These are phyloP conservation scores for Apiospora koreana DNA, from an alignment of 2,329 filamentous ascomycete species.

Conservation along the genomic window DNA sequence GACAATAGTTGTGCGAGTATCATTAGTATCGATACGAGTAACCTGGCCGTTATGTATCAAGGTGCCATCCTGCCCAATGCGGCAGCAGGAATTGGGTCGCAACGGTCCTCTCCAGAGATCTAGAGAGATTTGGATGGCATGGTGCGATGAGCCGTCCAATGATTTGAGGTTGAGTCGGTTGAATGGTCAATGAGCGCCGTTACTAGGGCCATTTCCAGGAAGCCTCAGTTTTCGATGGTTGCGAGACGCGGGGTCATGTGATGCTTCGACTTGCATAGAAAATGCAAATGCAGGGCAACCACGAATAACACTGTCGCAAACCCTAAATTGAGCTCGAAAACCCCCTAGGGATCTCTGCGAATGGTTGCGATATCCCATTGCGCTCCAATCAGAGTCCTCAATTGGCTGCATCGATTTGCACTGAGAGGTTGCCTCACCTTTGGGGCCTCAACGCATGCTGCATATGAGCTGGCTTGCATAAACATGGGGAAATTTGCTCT, in stretches of 20 bases:
- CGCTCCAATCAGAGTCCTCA: background rate
- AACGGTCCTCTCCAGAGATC: conserved; percentile 21
- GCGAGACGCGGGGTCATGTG: conserved; percentile 12
- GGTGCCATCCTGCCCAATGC: conserved; percentile 31
- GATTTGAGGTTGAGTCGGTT: conserved; percentile 10
- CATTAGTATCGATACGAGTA: conserved; percentile 23
- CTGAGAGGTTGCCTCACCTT: conserved; percentile 3
- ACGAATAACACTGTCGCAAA: background rate
- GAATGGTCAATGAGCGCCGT: background rate
- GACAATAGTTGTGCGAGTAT: conserved; percentile 9
- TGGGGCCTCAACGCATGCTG: conserved; percentile 4
- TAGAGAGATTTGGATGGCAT: conserved; percentile 19
- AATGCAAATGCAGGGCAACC: background rate
- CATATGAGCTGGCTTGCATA: conserved; percentile 6
- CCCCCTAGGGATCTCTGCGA: background rate
- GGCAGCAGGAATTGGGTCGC: conserved; percentile 30
- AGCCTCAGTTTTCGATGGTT: conserved; percentile 2
- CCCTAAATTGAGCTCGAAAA: background rate
- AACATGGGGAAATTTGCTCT: background rate
- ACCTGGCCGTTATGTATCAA: conserved; percentile 31
- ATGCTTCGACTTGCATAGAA: background rate
- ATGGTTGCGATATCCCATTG: background rate
- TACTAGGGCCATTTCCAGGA: background rate
- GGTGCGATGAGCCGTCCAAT: conserved; percentile 25
- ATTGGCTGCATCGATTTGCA: conserved; percentile 1